Base-by-base conservation (phyloP, 2,329 filamentous ascomycete genomes). In the Chaetomiaceae sp. region DNA sequence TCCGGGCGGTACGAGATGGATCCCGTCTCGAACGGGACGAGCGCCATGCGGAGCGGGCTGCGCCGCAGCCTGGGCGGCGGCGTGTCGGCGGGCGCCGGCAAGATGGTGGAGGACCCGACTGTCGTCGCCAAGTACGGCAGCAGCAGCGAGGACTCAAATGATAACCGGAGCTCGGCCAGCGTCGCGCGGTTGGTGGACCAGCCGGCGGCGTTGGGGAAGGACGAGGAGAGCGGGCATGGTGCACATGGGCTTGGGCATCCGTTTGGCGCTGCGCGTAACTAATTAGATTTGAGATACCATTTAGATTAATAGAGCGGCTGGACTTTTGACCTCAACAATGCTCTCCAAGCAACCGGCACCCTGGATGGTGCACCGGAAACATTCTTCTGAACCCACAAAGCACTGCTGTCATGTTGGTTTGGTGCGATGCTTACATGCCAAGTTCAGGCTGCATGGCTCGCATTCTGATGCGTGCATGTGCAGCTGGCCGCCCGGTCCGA, bases 1-100 rank as follows among this genome's bases (percentile, higher is more conserved):
- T 42, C 54, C 10, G 41, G 36, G 3, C 42, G 37, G 7, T 56
- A 56, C 42, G 54, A 55, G 42, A 18, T 56, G 27, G 52, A 52
- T 14, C 49, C 40, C 8, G 36, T 51, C 2, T 47, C 40, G n/a
- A 41, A 41, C 33, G 3, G 11, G 10, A 42, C 5, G 6, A 6
- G 29, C 2, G 40, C 43, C 15, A 11, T 34, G 5, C 37, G 47
- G n/a, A 47, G 33, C 10, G 18, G 29, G 29, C 10, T 30, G 12
- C 5, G 18, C 41, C 18, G 30, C 12, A 29, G 40, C 15, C 11
- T 10, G 6, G 33, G 17, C 14, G 41, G 15, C n/a, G n/a, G n/a
- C n/a, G n/a, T n/a, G n/a, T n/a, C n/a, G 2, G 29, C 7, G n/a
- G 12, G 24, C 10, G 26, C 12, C 14, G 44, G 36, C 6, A 38